Evolutionary conservation across 495 filamentous ascomycete genomes (phyloP), one percentile per base, ranked within the genome.

Genomic region (Halenospora varia): DNA sequence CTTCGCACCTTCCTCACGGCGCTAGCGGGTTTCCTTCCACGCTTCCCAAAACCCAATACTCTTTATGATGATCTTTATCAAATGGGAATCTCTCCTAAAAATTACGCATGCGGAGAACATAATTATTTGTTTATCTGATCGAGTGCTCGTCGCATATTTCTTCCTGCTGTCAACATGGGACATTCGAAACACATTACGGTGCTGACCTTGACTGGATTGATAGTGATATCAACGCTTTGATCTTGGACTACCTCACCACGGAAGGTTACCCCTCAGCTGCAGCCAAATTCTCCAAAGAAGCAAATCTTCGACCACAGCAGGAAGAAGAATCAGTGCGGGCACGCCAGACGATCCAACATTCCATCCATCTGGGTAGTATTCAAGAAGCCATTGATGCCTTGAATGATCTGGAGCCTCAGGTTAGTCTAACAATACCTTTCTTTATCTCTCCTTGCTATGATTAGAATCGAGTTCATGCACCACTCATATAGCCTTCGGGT

Each of bases 61-160:
- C 61, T 70, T 49, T 56, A 93, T 94, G 91, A 97, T 97, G 94
- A 81, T 80, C 69, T 71, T 76, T 77, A 85, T 85, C 93, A 93
- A 93, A 93, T 97, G 94, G 94, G 95, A 99, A 99, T 99, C 94
- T 99, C 94, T 99, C 94, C 84, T 88, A 67, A 98, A 76, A 88
- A 78, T 70, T 76, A 70, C 59, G 62, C 69, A 75, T 97, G 94
- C 85, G 85, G 94, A 97, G 88, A 92, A 86, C 68, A 78, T 77
- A 76, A 82, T 82, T 78, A 86, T 84, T 88, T 89, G 84, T 82
- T 73, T 62, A 53, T 83, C 84, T 90, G 83, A 88, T 75, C 56
- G 60, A 59, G 59, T 56, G 41, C 55, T 46, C 17, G 23, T 62
- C 25, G 48, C 24, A 44, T 4, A n/a, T n/a, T n/a, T n/a, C n/a